A percentile compares a stretch with the other conserved stretches of the same genome.
These are phyloP conservation scores for Stellera chamaejasme DNA, from an alignment of 345 rosid species.

Conservation along the genomic window DNA sequence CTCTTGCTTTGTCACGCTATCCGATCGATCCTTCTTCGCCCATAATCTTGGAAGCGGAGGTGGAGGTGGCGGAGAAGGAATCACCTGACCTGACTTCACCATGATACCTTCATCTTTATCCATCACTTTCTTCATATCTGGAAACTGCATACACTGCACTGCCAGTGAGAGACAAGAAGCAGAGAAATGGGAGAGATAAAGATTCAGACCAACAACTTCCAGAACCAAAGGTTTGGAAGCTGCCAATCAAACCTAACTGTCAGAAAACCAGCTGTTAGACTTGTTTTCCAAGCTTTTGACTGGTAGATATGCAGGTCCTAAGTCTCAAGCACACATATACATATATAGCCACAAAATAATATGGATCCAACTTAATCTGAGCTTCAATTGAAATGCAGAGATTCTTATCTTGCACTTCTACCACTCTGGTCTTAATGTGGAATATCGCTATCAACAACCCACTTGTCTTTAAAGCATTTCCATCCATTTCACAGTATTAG, in stretches of 20 bases:
- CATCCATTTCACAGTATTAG: too few relatives aligned
- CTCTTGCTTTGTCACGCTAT: conserved; percentile 67
- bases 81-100: conserved; percentile 18
- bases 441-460: too few relatives aligned
- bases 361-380: too few relatives aligned
- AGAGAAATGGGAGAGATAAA: neutral
- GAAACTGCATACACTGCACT: conserved; percentile 6
- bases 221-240: conserved; percentile 16
- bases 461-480: too few relatives aligned
- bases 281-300: conserved; percentile 1
- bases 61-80: conserved; percentile 42
- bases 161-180: neutral
- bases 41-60: conserved; percentile 37
- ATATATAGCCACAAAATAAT: too few relatives aligned
- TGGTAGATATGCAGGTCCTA: neutral
- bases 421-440: too few relatives aligned
- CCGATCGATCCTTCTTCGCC: conserved; percentile 25
- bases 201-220: conserved; percentile 6
- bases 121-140: conserved; percentile 35
- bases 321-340: neutral
- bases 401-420: too few relatives aligned
- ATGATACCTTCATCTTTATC: conserved; percentile 16
- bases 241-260: conserved; percentile 55
- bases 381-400: too few relatives aligned
- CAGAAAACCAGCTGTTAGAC: conserved; percentile 21